Evolutionary conservation across 176 grass and related monocot species (phyloP).

Genomic region (Alopecurus myosuroides): DNA sequence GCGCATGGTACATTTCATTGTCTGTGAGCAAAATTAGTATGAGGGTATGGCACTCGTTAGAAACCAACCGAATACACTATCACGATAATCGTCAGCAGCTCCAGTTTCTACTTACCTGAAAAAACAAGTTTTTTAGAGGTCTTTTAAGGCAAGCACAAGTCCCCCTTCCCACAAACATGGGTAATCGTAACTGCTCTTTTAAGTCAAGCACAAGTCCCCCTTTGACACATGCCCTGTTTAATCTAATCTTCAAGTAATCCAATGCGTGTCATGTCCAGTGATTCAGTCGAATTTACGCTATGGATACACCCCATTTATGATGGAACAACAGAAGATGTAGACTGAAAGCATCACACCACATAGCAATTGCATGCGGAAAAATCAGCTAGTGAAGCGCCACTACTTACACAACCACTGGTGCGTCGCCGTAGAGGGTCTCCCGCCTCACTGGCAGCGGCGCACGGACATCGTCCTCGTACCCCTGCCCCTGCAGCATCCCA

Average conservation of each 20-base stretch:
- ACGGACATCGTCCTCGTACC: constrained; percentile 63
- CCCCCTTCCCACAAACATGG: background rate
- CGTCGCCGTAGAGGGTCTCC: constrained; percentile 88
- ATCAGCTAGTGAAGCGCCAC: background rate
- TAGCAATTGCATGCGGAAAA: background rate
- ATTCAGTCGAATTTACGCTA: background rate
- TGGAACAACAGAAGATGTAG: background rate
- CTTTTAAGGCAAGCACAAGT: too few relatives aligned
- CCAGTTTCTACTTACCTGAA: background rate
- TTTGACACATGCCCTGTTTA: background rate
- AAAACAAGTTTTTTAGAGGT: background rate
- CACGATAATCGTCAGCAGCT: background rate
- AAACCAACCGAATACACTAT: background rate
- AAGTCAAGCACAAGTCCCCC: background rate
- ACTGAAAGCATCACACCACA: background rate
- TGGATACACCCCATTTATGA: background rate
- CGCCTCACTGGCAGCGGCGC: constrained; percentile 74
- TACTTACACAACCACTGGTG: constrained; percentile 37
- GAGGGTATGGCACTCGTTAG: background rate
- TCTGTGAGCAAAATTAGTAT: background rate
- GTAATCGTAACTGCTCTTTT: background rate
- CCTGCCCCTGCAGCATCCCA: constrained; percentile 34
- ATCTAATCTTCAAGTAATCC: background rate
- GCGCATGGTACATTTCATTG: background rate
- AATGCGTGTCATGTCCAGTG: background rate